phyloP scores from a whole-genome alignment of 2,329 filamentous ascomycete species.

The Gliomastix tumulicola region DNA sequence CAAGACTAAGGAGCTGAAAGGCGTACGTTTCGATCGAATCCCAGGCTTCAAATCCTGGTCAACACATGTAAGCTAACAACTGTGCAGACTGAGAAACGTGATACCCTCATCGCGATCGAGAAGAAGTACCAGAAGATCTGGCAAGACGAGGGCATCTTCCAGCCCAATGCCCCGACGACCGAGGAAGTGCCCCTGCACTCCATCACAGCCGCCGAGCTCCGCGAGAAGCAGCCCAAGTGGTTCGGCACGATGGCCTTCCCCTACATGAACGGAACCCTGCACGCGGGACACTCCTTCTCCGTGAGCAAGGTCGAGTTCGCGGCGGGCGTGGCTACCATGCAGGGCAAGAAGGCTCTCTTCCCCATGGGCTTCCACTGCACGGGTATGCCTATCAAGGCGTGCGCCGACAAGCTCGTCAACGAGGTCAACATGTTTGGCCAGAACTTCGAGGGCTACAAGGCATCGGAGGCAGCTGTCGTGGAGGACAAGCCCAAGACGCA shows the following conservation, averaged over 20 bases:
- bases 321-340: slow-evolving; percentile 80
- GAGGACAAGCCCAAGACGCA: slow-evolving; percentile 45
- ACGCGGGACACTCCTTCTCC: slow-evolving; percentile 90
- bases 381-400: slow-evolving; percentile 97
- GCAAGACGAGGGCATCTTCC: slow-evolving; percentile 55
- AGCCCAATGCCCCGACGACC: slow-evolving; percentile 75
- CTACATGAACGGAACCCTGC: slow-evolving; percentile 83
- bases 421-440: slow-evolving; percentile 86
- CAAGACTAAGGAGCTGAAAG: slow-evolving; percentile 56
- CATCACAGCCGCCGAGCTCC: slow-evolving; percentile 67
- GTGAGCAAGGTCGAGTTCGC: slow-evolving; percentile 86
- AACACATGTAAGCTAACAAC: too few species aligned
- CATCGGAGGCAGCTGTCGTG: slow-evolving; percentile 48
- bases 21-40: too few species aligned
- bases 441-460: slow-evolving; percentile 73
- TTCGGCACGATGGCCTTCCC: slow-evolving; percentile 54
- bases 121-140: slow-evolving; percentile 82
- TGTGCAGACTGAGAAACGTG: slow-evolving; percentile 88
- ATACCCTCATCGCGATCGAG: slow-evolving; percentile 73
- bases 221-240: slow-evolving; percentile 81
- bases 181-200: slow-evolving; percentile 70
- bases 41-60: too few species aligned
- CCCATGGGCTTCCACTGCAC: slow-evolving; percentile 90
- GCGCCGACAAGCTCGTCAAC: slow-evolving; percentile 86
- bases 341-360: slow-evolving; percentile 80